Conservation (phyloP, 1,284 basidiomycete genomes). For the Malassezia cuniculi region DNA sequence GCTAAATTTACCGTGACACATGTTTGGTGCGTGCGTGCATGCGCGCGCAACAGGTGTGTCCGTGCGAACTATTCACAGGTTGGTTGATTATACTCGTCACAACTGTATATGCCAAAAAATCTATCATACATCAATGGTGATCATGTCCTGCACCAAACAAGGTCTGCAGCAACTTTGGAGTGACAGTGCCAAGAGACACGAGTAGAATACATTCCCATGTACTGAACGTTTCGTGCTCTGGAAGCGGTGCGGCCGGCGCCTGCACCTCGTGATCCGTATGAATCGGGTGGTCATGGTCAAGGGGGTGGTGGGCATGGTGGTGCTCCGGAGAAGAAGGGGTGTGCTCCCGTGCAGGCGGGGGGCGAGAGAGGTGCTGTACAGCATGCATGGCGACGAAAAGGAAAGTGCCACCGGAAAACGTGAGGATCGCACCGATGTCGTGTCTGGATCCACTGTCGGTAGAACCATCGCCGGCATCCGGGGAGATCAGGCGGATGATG, state of each 20-base stretch:
- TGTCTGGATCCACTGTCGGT: slow-evolving; percentile 23
- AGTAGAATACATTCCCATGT: slow-evolving; percentile 1
- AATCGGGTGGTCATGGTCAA: slow-evolving; percentile 14
- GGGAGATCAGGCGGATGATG: neutral
- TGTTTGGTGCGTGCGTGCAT: too few species aligned
- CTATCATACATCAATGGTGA: too few species aligned
- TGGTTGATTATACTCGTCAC: too few species aligned
- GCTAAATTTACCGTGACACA: too few species aligned
- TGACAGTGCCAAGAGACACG: slow-evolving; percentile 9
- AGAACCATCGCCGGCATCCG: slow-evolving; percentile 2
- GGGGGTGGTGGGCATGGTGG: slow-evolving; percentile 11
- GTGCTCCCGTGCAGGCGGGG: too few species aligned
- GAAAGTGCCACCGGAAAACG: slow-evolving; percentile 83
- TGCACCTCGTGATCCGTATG: slow-evolving; percentile 2
- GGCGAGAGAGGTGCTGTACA: slow-evolving; percentile 31
- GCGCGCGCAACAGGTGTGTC: too few species aligned
- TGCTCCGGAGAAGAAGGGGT: neutral
- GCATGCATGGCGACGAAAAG: slow-evolving; percentile 71
- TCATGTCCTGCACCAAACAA: too few species aligned
- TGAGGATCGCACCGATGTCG: slow-evolving; percentile 57
- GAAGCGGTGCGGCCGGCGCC: neutral
- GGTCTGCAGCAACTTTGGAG: slow-evolving; percentile 10
- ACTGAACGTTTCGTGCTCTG: neutral
- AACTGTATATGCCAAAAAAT: too few species aligned
- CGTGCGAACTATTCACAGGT: too few species aligned